phyloP scores from a whole-genome alignment of 192 early-diverging fungal species.

The Coemansia sp. region DNA sequence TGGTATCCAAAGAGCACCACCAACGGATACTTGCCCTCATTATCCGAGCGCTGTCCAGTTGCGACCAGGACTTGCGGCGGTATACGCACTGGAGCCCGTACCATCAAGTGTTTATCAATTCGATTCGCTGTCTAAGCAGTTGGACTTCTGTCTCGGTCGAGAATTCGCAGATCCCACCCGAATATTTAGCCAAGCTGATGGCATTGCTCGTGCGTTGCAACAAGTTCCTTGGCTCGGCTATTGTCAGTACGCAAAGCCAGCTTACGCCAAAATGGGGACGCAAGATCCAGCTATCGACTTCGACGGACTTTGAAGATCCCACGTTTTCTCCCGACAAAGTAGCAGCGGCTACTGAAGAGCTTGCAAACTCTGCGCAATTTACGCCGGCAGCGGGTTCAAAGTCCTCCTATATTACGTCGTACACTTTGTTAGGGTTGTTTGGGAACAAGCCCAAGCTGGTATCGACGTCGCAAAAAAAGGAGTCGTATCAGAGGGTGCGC shows the following conservation, averaged over 20 bases:
- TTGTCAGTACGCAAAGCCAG: neutral
- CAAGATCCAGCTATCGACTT: conserved; percentile 27
- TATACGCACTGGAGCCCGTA: conserved; percentile 40
- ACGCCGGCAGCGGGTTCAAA: neutral
- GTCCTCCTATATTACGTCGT: conserved; percentile 10
- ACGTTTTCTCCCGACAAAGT: conserved; percentile 1
- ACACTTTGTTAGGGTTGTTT: conserved; percentile 4
- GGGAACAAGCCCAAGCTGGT: neutral
- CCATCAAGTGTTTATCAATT: conserved; percentile 50
- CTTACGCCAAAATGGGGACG: conserved; percentile 7
- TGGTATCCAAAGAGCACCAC: conserved; percentile 8
- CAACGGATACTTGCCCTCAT: conserved; percentile 16
- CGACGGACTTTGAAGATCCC: conserved; percentile 8
- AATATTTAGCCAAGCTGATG: conserved; percentile 13
- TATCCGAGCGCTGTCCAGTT: conserved; percentile 16
- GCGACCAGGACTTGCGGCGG: conserved; percentile 30
- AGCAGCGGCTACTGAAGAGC: neutral
- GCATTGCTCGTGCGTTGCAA: conserved; percentile 35
- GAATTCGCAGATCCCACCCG: neutral
- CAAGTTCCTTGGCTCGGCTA: conserved; percentile 16
- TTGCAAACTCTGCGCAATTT: neutral
- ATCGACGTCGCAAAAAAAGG: neutral
- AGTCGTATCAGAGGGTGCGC: conserved; percentile 14
- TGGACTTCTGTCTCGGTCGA: conserved; percentile 28
- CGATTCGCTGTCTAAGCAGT: conserved; percentile 39